A percentile compares a stretch with the other conserved stretches of the same genome.
Conservation (phyloP, 192 early-diverging fungal genomes). For the Backusella tuberculispora region DNA sequence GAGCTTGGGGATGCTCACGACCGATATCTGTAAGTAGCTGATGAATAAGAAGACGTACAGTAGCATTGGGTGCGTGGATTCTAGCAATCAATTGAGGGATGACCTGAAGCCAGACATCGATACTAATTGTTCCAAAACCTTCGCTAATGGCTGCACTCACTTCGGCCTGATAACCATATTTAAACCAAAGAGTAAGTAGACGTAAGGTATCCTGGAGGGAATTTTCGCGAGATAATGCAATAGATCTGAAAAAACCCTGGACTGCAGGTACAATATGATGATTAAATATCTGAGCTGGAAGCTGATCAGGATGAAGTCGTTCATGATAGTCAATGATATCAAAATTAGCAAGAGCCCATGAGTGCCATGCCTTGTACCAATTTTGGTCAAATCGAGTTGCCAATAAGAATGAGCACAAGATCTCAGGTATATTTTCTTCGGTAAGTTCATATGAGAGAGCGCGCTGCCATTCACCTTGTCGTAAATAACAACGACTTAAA, state of each 20-base stretch:
- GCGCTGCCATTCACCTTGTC: conserved; percentile 94
- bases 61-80: conserved; percentile 78
- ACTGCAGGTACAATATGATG: conserved; percentile 88
- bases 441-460: conserved; percentile 53
- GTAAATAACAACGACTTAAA: conserved; percentile 86
- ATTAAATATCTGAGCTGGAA: conserved; percentile 48
- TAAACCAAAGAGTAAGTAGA: conserved; percentile 93
- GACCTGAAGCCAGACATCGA: conserved; percentile 96
- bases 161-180: conserved; percentile 87
- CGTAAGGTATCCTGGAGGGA: conserved; percentile 95
- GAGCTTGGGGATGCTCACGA: conserved; percentile 93
- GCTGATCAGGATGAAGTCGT: conserved; percentile 52
- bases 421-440: conserved; percentile 65
- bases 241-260: conserved; percentile 91
- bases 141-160: conserved; percentile 82
- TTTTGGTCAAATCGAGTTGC: conserved; percentile 88
- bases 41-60: conserved; percentile 84
- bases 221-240: conserved; percentile 82
- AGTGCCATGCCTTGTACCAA: conserved; percentile 98
- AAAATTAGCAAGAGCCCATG: conserved; percentile 93
- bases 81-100: conserved; percentile 97
- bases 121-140: conserved; percentile 81
- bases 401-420: conserved; percentile 78
- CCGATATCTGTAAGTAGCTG: conserved; percentile 89
- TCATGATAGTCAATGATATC: conserved; percentile 83